Base-by-base conservation (phyloP, 176 grass and related monocot species). In the Carex kokanica region DNA sequence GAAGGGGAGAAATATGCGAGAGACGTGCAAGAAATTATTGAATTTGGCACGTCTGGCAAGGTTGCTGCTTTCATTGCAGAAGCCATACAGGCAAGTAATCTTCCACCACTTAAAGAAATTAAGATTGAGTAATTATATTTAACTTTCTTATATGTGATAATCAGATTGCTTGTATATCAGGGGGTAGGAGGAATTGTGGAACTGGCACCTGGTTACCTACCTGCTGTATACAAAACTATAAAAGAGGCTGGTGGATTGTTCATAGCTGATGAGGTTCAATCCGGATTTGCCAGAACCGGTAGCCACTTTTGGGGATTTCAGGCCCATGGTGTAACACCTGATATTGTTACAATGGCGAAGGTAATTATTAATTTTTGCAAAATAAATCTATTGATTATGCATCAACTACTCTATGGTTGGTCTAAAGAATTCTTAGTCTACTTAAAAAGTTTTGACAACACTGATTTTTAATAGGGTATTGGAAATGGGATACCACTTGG, bases 301-400 rank as follows among this genome's bases (percentile, higher is more conserved):
- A 95, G 89, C 86, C 96, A 98, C 64, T 98, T 95, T 87, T 98
- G 96, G 96, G 96, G 91, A 7, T 98, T 98, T 75, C 86, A 98
- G 79, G 88, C 86, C 9, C 96, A 98, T 60, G 93, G 89, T 24
- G 88, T 95, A 34, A 82, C 91, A 38, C 96, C 93, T n/a, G 96
- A 98, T 78, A 98, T 98, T 8, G 96, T 98, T 0, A 98, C 96
- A 41, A 91, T 98, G 96, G 96, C 96, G 25, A 95, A 98, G 92
- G 96, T 93, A 11, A 78, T 34, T n/a, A n/a, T n/a, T 55, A 3
- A 47, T 47, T n/a, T 71, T 23, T 11, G 36, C 3, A 58, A 80
- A 40, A 60, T 60, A 25, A 53, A 59, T 71, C 18, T 43, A 14
- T 16, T 16, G 12, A 31, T 75, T 75, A 75, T 51, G 18, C 4